These are phyloP conservation scores for Neonectria neomacrospora DNA, from an alignment of 2,329 filamentous ascomycete genomes.

Conservation along the genomic window DNA sequence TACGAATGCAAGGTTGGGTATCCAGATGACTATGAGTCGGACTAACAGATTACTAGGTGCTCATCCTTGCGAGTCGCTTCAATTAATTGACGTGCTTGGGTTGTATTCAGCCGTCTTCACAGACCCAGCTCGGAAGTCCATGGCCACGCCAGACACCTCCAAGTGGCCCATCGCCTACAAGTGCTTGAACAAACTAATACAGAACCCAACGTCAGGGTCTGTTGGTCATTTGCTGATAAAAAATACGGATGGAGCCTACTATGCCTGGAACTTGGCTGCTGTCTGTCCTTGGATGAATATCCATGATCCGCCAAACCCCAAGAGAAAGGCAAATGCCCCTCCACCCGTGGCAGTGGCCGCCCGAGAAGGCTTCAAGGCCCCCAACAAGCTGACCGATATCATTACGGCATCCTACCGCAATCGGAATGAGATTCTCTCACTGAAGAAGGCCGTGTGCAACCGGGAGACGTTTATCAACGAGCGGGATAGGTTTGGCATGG, in stretches of 20 bases:
- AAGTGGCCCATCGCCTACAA: slow-evolving; percentile 74
- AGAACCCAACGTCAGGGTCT: slow-evolving; percentile 57
- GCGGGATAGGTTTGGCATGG: slow-evolving; percentile 77
- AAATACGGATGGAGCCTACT: slow-evolving; percentile 72
- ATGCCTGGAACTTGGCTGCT: slow-evolving; percentile 81
- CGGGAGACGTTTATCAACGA: slow-evolving; percentile 58
- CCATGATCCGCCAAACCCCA: slow-evolving; percentile 53
- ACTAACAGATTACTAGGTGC: slow-evolving; percentile 56
- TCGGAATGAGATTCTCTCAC: slow-evolving; percentile 67
- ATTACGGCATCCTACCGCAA: slow-evolving; percentile 73
- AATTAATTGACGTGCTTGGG: slow-evolving; percentile 72
- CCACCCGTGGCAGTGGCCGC: slow-evolving; percentile 65
- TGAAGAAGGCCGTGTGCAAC: slow-evolving; percentile 67
- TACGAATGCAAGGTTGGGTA: slow-evolving; percentile 35
- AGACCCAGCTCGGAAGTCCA: slow-evolving; percentile 67
- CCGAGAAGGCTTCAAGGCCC: slow-evolving; percentile 81
- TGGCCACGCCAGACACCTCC: slow-evolving; percentile 65
- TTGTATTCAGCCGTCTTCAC: slow-evolving; percentile 81
- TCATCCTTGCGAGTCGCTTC: slow-evolving; percentile 70
- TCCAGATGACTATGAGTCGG: background rate
- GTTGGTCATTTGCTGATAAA: slow-evolving; percentile 67
- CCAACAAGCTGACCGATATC: slow-evolving; percentile 79
- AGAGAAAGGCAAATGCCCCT: slow-evolving; percentile 62
- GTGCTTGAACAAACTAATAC: slow-evolving; percentile 65
- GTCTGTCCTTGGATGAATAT: slow-evolving; percentile 77